Conservation (phyloP, 2,329 filamentous ascomycete genomes). For the Aphanocladium album region DNA sequence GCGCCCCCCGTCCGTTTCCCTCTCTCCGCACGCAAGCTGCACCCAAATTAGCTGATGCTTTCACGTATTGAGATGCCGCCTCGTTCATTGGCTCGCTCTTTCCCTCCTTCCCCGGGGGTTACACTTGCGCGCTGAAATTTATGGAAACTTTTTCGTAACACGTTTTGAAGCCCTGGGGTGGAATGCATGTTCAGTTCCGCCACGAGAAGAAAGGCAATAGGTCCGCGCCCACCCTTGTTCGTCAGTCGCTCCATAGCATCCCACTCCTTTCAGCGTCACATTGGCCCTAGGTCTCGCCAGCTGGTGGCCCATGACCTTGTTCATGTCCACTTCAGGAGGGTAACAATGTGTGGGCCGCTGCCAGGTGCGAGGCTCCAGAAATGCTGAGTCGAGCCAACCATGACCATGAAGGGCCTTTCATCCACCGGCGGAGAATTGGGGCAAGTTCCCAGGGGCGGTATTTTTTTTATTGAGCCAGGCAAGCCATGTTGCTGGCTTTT, state of each 20-base stretch:
- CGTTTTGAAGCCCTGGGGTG: neutral
- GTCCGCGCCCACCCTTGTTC: neutral
- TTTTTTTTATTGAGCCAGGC: neutral
- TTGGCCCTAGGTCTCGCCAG: neutral
- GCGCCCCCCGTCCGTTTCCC: neutral
- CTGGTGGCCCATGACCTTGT: neutral
- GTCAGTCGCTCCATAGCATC: neutral
- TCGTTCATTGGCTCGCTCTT: neutral
- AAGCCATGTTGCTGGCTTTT: neutral
- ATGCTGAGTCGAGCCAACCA: conserved; percentile 3
- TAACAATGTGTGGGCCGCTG: conserved; percentile 1
- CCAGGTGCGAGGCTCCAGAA: neutral
- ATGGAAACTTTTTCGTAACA: conserved; percentile 13
- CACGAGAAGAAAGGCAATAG: neutral
- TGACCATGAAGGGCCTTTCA: neutral
- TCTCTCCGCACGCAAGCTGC: neutral
- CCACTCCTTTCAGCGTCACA: neutral
- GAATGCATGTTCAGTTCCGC: neutral
- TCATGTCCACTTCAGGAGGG: conserved; percentile 3
- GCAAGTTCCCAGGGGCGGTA: neutral
- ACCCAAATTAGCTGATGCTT: neutral
- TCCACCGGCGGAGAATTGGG: neutral
- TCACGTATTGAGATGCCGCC: neutral
- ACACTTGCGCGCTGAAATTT: neutral
- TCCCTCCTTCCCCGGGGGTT: neutral